Conservation (phyloP, 768 basidiomycete species). For the Lactarius trivialis region DNA sequence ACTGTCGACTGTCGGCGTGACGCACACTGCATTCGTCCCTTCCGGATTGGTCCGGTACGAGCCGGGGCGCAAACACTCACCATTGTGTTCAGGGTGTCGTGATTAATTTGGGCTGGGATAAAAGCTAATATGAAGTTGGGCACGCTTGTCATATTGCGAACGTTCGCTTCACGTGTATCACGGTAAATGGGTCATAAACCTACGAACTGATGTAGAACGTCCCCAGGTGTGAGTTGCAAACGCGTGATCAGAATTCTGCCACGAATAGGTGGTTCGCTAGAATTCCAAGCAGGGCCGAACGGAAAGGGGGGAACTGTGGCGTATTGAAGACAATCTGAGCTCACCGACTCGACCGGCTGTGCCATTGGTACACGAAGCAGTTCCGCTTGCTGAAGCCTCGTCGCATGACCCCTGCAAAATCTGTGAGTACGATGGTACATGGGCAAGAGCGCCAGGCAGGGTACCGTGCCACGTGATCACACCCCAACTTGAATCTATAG, state of each 20-base stretch:
- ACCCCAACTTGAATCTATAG: not conserved
- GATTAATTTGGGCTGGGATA: conserved; percentile 83
- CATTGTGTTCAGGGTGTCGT: conserved; percentile 86
- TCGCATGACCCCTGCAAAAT: no score
- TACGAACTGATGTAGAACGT: conserved; percentile 97
- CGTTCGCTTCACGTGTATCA: conserved; percentile 21
- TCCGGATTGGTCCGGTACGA: conserved; percentile 4
- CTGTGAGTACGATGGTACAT: no score
- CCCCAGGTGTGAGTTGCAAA: conserved; percentile 33
- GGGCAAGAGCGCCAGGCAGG: no score
- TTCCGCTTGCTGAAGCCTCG: no score
- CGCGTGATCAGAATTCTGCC: not conserved
- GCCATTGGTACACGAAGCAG: no score
- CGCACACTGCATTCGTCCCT: no score
- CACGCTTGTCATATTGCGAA: conserved; percentile 44
- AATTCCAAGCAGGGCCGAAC: conserved; percentile 87
- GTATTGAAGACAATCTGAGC: no score
- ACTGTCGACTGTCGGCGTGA: no score
- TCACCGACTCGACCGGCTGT: no score
- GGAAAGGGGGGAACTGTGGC: no score
- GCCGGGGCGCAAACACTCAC: conserved; percentile 41
- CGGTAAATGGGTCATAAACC: conserved; percentile 30
- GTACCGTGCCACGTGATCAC: not conserved
- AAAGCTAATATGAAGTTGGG: conserved; percentile 94
- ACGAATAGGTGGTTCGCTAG: conserved; percentile 31